These are phyloP conservation scores for Tricholoma flavovirens DNA, from an alignment of 768 basidiomycete genomes.

Conservation along the genomic window DNA sequence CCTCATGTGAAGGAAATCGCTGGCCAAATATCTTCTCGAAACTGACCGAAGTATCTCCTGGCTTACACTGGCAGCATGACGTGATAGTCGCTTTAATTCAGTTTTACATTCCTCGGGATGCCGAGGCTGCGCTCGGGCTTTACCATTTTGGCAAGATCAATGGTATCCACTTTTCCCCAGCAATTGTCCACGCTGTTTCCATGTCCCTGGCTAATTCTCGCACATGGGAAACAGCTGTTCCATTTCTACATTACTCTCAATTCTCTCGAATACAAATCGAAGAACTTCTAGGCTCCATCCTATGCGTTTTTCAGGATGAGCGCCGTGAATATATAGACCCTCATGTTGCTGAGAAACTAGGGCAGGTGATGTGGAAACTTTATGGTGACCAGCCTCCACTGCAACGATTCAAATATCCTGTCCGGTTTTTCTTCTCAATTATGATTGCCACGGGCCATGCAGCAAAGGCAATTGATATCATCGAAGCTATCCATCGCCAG, in stretches of 20 bases:
- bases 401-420: constrained; percentile 31
- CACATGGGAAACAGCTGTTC: constrained; percentile 24
- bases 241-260: constrained; percentile 26
- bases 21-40: constrained; percentile 26
- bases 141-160: constrained; percentile 25
- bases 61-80: constrained; percentile 18
- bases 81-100: constrained; percentile 20
- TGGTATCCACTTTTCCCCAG: constrained; percentile 17
- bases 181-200: constrained; percentile 25
- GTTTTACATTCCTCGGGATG: constrained; percentile 24
- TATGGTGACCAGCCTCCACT: constrained; percentile 31
- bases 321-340: constrained; percentile 25
- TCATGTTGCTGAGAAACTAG: constrained; percentile 26
- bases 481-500: constrained; percentile 31
- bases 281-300: constrained; percentile 32
- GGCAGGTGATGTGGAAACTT: constrained; percentile 27
- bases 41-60: constrained; percentile 15
- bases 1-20: constrained; percentile 21
- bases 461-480: constrained; percentile 29
- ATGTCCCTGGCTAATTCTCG: constrained; percentile 25
- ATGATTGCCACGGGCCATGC: constrained; percentile 34
- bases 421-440: constrained; percentile 40
- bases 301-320: constrained; percentile 31
- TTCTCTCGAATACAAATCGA: constrained; percentile 29
- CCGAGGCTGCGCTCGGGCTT: constrained; percentile 25